These are phyloP conservation scores for Cryptosporidium canis DNA, from an alignment of 169 alveolate genomes.

Conservation along the genomic window DNA sequence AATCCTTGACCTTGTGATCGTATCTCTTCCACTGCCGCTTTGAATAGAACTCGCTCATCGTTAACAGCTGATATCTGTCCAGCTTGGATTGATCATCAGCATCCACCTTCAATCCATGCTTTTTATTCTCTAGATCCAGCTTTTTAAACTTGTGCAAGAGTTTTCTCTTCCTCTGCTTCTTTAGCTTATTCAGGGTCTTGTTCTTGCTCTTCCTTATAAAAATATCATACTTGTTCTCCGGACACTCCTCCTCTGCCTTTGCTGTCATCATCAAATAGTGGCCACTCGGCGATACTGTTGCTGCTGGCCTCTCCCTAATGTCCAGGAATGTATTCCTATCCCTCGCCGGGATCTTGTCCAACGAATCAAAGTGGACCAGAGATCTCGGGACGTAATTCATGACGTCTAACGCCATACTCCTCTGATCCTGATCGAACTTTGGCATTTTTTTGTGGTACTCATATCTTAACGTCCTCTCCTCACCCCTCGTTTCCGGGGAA, in stretches of 20 bases:
- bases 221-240: conserved; percentile 58
- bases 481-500: conserved; percentile 2
- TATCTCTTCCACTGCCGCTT: conserved; percentile 54
- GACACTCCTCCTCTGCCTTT: conserved; percentile 23
- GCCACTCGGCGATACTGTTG: conserved; percentile 69
- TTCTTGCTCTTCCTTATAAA: conserved; percentile 27
- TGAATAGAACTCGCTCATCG: conserved; percentile 57
- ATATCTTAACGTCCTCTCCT: conserved; percentile 1
- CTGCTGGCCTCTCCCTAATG: conserved; percentile 68
- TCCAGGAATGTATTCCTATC: conserved; percentile 37
- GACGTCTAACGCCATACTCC: not conserved
- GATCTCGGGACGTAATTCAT: conserved; percentile 52
- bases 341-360: conserved; percentile 12
- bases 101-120: conserved; percentile 42
- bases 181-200: conserved; percentile 3
- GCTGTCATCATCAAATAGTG: conserved; percentile 34
- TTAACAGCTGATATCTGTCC: conserved; percentile 24
- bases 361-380: conserved; percentile 29
- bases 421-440: conserved; percentile 2
- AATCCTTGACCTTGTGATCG: conserved; percentile 37
- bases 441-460: conserved; percentile 69
- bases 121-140: conserved; percentile 27
- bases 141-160: conserved; percentile 37
- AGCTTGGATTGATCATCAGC: conserved; percentile 34
- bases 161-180: not conserved